These are phyloP conservation scores for Syzygium malaccense DNA, from an alignment of 441 rosid genomes.

Conservation along the genomic window DNA sequence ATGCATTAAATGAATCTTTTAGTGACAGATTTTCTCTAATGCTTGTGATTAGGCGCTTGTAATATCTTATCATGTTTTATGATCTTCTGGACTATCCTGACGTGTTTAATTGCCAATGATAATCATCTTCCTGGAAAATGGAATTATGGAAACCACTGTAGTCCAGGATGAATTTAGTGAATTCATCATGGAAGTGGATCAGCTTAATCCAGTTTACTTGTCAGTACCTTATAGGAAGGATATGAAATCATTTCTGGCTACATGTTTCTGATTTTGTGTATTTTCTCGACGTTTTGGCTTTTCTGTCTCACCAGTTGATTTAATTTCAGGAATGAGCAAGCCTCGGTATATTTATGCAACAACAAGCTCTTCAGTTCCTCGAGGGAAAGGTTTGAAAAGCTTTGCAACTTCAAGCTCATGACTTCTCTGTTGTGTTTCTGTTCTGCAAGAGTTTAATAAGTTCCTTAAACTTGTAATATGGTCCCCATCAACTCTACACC, in stretches of 20 bases:
- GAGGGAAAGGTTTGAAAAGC: conserved; percentile 47
- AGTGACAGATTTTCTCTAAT: neutral
- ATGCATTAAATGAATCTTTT: neutral
- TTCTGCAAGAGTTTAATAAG: neutral
- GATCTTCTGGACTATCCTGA: neutral
- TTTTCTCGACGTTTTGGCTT: conserved; percentile 6
- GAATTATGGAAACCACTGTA: neutral
- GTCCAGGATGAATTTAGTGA: neutral
- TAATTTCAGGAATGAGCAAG: conserved; percentile 70
- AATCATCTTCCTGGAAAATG: neutral
- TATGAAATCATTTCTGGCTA: neutral
- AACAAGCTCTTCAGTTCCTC: conserved; percentile 65
- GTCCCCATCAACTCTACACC: neutral
- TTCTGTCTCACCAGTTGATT: conserved; percentile 1
- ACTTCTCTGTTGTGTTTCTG: neutral
- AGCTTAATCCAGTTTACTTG: neutral
- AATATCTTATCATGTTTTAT: neutral
- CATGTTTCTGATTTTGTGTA: neutral
- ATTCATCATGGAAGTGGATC: neutral
- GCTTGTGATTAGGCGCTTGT: neutral
- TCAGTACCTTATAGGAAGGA: neutral
- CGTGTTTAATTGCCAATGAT: neutral
- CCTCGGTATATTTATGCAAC: conserved; percentile 39
- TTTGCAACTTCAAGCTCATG: neutral
- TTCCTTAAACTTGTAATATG: neutral